phyloP scores from a whole-genome alignment of 352 stramenopile species.

The Pythium biforme region DNA sequence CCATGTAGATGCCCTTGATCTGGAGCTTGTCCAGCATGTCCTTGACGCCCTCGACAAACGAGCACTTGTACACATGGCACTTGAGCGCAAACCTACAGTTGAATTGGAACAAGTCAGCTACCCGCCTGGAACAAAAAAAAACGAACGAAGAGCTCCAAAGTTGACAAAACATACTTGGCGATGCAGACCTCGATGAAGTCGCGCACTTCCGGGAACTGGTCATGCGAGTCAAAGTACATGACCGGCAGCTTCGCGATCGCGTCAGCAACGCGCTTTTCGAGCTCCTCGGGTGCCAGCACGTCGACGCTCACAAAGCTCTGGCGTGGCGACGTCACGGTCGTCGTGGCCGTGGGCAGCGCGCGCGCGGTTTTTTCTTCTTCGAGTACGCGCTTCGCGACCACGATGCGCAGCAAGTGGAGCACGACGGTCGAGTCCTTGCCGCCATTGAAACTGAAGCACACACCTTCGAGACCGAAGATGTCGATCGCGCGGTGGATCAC shows the following conservation, averaged over 20 bases:
- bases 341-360: conserved; percentile 17
- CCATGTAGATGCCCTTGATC: conserved; percentile 91
- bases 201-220: conserved; percentile 94
- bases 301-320: conserved; percentile 55
- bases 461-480: conserved; percentile 71
- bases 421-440: conserved; percentile 93
- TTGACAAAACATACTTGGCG: conserved; percentile 32
- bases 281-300: conserved; percentile 45
- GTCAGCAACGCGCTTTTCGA: conserved; percentile 45
- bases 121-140: not conserved
- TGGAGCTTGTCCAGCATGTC: conserved; percentile 83
- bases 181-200: conserved; percentile 84
- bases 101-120: not conserved
- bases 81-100: conserved; percentile 42
- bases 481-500: conserved; percentile 77
- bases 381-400: conserved; percentile 70
- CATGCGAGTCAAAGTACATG: conserved; percentile 96
- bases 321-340: conserved; percentile 57
- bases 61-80: conserved; percentile 84
- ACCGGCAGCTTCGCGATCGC: conserved; percentile 67
- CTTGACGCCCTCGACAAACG: conserved; percentile 93
- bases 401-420: conserved; percentile 87
- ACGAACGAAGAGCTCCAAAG: not conserved
- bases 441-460: conserved; percentile 92
- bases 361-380: conserved; percentile 28